These are phyloP conservation scores for Tremellales sp. DNA, from an alignment of 1,284 basidiomycete species.

Conservation along the genomic window DNA sequence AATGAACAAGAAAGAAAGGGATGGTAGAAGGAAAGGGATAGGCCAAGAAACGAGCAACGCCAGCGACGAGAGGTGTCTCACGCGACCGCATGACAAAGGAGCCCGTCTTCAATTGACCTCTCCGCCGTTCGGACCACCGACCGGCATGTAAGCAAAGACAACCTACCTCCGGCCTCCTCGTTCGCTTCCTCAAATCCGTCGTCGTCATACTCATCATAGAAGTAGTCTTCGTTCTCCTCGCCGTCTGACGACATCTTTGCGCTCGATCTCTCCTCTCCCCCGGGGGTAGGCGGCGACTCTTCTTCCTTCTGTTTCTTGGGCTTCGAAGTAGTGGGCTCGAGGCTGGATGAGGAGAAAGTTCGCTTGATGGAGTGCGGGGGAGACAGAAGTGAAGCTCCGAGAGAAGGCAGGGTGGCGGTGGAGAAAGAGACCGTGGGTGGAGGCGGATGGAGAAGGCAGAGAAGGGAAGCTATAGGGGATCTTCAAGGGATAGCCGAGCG, in stretches of 20 bases:
- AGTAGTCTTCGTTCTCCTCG: constrained; percentile 36
- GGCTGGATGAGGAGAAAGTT: too few relatives aligned
- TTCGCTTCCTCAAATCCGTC: constrained; percentile 39
- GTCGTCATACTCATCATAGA: constrained; percentile 37
- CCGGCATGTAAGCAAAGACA: background rate
- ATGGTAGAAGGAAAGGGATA: background rate
- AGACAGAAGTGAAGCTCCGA: background rate
- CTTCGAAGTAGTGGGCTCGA: too few relatives aligned
- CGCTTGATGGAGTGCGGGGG: background rate
- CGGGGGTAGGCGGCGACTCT: too few relatives aligned
- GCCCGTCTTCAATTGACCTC: background rate
- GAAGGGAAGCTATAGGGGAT: too few relatives aligned
- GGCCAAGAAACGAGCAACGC: background rate
- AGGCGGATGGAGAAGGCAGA: too few relatives aligned
- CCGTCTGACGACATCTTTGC: constrained; percentile 46
- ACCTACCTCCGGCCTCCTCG: constrained; percentile 30
- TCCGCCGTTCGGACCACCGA: background rate
- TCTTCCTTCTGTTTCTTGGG: too few relatives aligned
- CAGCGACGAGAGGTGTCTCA: background rate
- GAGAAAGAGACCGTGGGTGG: too few relatives aligned
- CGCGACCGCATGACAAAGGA: background rate
- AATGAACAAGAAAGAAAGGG: background rate
- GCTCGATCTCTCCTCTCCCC: too few relatives aligned
- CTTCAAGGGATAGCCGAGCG: too few relatives aligned
- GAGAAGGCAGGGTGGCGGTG: too few relatives aligned